Conservation (phyloP, 257 asterid genomes). For the Galeopsis tetrahit region DNA sequence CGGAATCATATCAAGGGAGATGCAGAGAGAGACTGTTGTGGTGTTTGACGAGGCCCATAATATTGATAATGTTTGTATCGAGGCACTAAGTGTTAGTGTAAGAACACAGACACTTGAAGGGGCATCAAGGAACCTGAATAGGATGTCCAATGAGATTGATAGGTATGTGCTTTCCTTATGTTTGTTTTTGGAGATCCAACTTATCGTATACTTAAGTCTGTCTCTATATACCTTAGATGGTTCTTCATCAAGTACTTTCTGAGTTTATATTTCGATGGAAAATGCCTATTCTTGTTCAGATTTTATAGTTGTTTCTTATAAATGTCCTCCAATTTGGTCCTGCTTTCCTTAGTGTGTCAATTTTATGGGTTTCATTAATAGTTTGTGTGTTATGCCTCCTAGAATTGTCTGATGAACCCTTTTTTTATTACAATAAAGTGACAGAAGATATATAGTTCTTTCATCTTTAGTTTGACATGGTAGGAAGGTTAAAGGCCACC, state of each 20-base stretch:
- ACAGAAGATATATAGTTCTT: constrained; percentile 29
- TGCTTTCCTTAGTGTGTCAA: not conserved
- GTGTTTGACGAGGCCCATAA: constrained; percentile 99
- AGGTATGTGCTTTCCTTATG: constrained; percentile 54
- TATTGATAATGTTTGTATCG: constrained; percentile 96
- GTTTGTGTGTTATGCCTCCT: constrained; percentile 16
- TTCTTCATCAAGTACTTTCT: constrained; percentile 4
- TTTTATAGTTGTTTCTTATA: constrained; percentile 15
- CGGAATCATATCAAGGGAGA: constrained; percentile 93
- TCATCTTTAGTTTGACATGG: constrained; percentile 58
- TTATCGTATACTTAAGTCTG: constrained; percentile 4
- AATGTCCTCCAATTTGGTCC: not conserved
- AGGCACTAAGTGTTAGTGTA: constrained; percentile 96
- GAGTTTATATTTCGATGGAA: not conserved
- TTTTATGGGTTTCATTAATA: constrained; percentile 22
- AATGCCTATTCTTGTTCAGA: not conserved
- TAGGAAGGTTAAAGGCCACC: constrained; percentile 99
- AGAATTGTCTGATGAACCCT: constrained; percentile 5
- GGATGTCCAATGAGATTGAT: constrained; percentile 91
- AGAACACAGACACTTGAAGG: constrained; percentile 98
- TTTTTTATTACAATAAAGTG: not conserved
- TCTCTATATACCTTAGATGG: constrained; percentile 2
- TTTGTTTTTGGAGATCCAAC: not conserved
- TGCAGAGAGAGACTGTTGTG: constrained; percentile 96
- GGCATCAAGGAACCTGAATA: constrained; percentile 82